These are phyloP conservation scores for Nothophytophthora sp. DNA, from an alignment of 352 stramenopile species.

Conservation along the genomic window DNA sequence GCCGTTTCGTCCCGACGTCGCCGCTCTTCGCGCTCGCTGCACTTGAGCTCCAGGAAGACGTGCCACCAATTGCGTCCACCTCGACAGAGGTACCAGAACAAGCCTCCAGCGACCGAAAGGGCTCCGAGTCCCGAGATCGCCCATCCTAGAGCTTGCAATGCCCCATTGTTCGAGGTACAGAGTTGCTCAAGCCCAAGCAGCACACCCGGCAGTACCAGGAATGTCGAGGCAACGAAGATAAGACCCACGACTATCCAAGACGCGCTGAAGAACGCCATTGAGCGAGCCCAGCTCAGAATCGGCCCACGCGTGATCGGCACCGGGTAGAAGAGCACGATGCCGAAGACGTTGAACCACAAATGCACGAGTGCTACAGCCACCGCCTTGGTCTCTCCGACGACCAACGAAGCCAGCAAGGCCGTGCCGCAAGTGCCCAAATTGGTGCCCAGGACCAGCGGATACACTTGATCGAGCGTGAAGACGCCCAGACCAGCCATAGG, in stretches of 20 bases:
- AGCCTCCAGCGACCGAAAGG: constrained; percentile 8
- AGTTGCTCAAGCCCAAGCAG: constrained; percentile 47
- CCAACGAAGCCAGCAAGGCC: constrained; percentile 77
- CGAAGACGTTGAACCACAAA: constrained; percentile 92
- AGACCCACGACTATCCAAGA: constrained; percentile 44
- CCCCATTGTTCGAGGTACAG: constrained; percentile 29
- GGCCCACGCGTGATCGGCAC: constrained; percentile 82
- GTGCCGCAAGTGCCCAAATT: constrained; percentile 92
- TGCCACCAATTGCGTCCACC: constrained; percentile 35
- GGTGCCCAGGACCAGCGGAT: constrained; percentile 87
- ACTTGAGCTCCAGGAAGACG: constrained; percentile 38
- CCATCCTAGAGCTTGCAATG: constrained; percentile 22
- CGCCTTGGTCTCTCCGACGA: constrained; percentile 66
- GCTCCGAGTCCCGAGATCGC: constrained; percentile 22
- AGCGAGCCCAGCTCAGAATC: constrained; percentile 62
- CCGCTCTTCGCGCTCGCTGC: constrained; percentile 27
- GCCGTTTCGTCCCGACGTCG: constrained; percentile 16
- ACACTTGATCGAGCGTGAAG: constrained; percentile 86
- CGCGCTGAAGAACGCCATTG: constrained; percentile 61
- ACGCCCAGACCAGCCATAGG: constrained; percentile 89
- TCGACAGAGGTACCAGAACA: constrained; percentile 40
- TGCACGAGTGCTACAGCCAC: constrained; percentile 89
- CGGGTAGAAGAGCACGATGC: constrained; percentile 90
- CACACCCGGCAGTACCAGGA: constrained; percentile 45
- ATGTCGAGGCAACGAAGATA: constrained; percentile 45